Conservation (phyloP, 371 early-diverging fungal species). For the Syncephalis plumigaleata region DNA sequence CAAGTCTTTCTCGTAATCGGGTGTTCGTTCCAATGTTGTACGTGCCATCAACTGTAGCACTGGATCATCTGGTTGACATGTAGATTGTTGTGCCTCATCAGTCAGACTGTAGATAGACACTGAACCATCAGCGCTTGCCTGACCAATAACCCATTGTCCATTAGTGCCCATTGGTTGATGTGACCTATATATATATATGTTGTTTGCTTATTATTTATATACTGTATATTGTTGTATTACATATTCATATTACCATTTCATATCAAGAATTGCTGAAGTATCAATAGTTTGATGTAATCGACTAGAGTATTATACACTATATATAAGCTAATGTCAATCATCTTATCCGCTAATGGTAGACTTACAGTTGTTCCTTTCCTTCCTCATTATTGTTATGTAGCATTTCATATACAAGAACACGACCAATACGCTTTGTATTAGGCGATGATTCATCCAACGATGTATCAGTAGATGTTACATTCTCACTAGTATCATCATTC, state of each 20-base stretch:
- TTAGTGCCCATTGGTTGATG: background rate
- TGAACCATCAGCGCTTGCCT: constrained; percentile 3
- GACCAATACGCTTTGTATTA: constrained; percentile 17
- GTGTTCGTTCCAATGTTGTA: background rate
- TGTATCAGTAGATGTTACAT: constrained; percentile 13
- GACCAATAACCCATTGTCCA: constrained; percentile 1
- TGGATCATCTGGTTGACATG: no score
- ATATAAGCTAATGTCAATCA: constrained; percentile 9
- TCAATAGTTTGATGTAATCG: constrained; percentile 27
- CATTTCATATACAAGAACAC: constrained; percentile 15
- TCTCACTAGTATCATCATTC: constrained; percentile 5
- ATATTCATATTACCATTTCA: constrained; percentile 78
- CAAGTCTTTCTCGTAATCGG: constrained; percentile 17
- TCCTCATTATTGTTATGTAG: constrained; percentile 5
- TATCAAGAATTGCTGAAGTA: constrained; percentile 60
- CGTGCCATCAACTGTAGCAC: background rate
- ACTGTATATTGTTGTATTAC: no score
- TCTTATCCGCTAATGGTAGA: background rate
- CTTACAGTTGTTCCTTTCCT: constrained; percentile 2
- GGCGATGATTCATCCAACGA: constrained; percentile 5
- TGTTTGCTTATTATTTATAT: no score
- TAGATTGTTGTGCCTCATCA: background rate
- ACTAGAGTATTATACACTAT: constrained; percentile 3
- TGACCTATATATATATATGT: constrained; percentile 2
- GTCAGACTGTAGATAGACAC: background rate